A percentile compares a stretch with the other conserved stretches of the same genome.
Evolutionary conservation across 352 stramenopile genomes (phyloP).

Genomic region (Phytophthora parvispora): DNA sequence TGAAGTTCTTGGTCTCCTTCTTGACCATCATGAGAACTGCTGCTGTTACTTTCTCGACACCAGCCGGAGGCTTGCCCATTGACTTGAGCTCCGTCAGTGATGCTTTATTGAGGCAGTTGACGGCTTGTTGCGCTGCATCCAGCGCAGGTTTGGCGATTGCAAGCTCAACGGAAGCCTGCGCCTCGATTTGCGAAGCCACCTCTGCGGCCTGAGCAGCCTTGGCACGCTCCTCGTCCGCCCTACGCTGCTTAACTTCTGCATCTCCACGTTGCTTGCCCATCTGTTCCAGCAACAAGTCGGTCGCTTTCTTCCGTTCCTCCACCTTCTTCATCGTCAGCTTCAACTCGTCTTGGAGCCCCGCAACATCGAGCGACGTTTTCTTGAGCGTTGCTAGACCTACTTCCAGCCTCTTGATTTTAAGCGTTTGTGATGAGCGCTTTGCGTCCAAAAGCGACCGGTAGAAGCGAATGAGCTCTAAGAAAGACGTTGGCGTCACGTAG

Average conservation of each 20-base stretch:
- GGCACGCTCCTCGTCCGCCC: conserved; percentile 80
- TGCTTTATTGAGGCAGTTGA: conserved; percentile 93
- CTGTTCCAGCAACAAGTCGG: conserved; percentile 89
- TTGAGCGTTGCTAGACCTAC: conserved; percentile 87
- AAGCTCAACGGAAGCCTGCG: conserved; percentile 77
- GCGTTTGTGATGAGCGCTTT: conserved; percentile 64
- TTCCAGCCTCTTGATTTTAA: conserved; percentile 86
- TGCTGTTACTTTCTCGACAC: conserved; percentile 92
- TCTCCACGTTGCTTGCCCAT: conserved; percentile 93
- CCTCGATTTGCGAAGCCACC: conserved; percentile 72
- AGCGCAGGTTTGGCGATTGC: conserved; percentile 86
- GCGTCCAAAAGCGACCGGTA: conserved; percentile 84
- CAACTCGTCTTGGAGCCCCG: conserved; percentile 85
- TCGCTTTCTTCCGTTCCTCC: conserved; percentile 91
- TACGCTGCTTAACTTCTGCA: conserved; percentile 88
- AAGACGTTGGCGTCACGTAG: conserved; percentile 95
- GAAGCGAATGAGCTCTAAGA: conserved; percentile 94
- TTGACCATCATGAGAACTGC: conserved; percentile 95
- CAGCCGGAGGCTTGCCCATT: conserved; percentile 88
- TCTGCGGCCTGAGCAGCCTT: conserved; percentile 81
- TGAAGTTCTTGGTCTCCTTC: conserved; percentile 95
- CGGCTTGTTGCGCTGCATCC: conserved; percentile 84
- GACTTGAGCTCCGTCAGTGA: conserved; percentile 91
- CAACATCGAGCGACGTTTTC: conserved; percentile 86
- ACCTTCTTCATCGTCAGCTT: conserved; percentile 93